Evolutionary conservation across 495 filamentous ascomycete species (phyloP).

Genomic region (Friedmanniomyces simplex): DNA sequence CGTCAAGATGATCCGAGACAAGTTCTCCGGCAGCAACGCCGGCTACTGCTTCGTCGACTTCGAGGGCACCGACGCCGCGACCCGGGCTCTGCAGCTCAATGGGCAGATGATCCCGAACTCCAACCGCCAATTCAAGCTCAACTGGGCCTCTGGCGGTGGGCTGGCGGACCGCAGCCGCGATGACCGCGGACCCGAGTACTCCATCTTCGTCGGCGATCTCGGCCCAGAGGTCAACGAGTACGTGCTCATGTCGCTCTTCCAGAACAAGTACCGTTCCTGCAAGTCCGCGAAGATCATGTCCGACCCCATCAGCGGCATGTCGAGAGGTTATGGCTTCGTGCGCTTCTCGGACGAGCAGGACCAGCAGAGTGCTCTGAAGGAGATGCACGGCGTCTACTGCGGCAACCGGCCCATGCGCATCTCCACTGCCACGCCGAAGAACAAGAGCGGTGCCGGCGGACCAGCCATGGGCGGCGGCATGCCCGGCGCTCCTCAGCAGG

Average conservation of each 20-base stretch:
- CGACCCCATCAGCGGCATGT: slow-evolving; percentile 94
- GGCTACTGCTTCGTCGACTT: slow-evolving; percentile 99
- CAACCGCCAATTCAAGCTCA: slow-evolving; percentile 91
- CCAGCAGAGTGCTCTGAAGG: slow-evolving; percentile 84
- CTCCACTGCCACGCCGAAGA: slow-evolving; percentile 96
- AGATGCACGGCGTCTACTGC: slow-evolving; percentile 99
- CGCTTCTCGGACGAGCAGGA: slow-evolving; percentile 90
- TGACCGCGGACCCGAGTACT: slow-evolving; percentile 90
- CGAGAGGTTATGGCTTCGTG: slow-evolving; percentile 95
- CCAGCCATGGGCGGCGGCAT: slow-evolving; percentile 37
- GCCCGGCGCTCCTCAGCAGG: slow-evolving; percentile 30
- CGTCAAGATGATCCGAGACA: slow-evolving; percentile 99
- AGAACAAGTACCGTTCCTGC: slow-evolving; percentile 89
- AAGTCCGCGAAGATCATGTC: slow-evolving; percentile 99
- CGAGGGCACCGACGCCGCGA: slow-evolving; percentile 66
- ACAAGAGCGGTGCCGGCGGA: slow-evolving; percentile 56
- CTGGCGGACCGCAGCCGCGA: slow-evolving; percentile 88
- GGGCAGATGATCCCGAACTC: slow-evolving; percentile 90
- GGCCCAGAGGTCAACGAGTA: slow-evolving; percentile 99
- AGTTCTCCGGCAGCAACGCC: slow-evolving; percentile 97
- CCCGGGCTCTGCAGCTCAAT: slow-evolving; percentile 81
- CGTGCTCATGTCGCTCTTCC: slow-evolving; percentile 92
- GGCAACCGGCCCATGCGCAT: slow-evolving; percentile 99
- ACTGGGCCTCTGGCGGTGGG: slow-evolving; percentile 97
- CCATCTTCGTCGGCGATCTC: slow-evolving; percentile 96